Base-by-base conservation (phyloP, 129 eudicot species). In the Escallonia herrerae region DNA sequence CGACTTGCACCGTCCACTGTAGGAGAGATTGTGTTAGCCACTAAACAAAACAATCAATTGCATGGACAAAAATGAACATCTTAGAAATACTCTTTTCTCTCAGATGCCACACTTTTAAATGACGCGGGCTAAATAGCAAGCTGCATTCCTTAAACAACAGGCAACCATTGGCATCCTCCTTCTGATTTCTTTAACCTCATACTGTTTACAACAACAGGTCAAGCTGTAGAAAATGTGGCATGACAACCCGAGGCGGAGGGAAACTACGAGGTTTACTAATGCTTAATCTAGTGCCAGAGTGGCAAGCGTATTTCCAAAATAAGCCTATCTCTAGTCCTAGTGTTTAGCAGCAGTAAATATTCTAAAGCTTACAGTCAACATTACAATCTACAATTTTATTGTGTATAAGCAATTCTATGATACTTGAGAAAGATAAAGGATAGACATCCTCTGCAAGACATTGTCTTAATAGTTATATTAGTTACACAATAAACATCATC, bases 1-100 rank as follows among this genome's bases (percentile, higher is more conserved):
- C 85, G 45, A 94, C 89, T 84, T 89, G 84, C 70, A 89, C 99
- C 5, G 97, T 86, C 99, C 99, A 94, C 99, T 94, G 83, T 68
- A 43, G 64, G 5, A 60, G 22, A 73, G 51, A 74, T 33, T 52
- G 9, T 48, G 54, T 74, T 77, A 76, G 79, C 61, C 39, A n/a
- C 69, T 40, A 47, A 9, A 63, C 4, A 51, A 38, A 45, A 50
- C 2, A 40, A 3, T 15, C 13, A 50, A 6, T 39, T 49, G 54
- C 46, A 22, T 22, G 33, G 33, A 22, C 33, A 22, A 22, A 22
- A 51, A 12, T 37, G 46, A 58, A 58, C 56, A 6, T 6, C 3
- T 7, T 11, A 51, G 56, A 11, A 51, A 51, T 3, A 51, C 4
- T 11, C 12, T 51, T 51, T 51, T 6, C 56, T 51, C n/a, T 51